phyloP scores from a whole-genome alignment of 2,329 filamentous ascomycete genomes.

The Calonectria fujianensis region DNA sequence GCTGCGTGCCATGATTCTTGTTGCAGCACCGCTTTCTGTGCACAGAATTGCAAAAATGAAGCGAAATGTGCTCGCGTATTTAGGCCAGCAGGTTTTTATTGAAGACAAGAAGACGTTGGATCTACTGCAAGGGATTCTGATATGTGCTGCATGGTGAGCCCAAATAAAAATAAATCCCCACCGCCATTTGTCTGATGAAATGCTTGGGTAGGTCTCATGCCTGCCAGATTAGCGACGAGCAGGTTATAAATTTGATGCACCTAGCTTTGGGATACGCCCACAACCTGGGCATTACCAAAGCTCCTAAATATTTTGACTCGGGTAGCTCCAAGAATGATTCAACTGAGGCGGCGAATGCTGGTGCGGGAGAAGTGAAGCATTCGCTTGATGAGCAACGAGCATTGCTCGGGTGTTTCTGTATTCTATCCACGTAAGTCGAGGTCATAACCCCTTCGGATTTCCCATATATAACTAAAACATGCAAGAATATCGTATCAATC shows the following conservation, averaged over 20 bases:
- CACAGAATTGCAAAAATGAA: conserved; percentile 62
- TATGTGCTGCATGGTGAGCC: conserved; percentile 67
- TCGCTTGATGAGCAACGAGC: conserved; percentile 62
- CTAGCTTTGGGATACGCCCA: conserved; percentile 65
- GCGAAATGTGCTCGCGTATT: conserved; percentile 64
- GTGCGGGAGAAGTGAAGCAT: conserved; percentile 49
- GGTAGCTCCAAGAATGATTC: conserved; percentile 36
- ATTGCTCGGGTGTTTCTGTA: conserved; percentile 63
- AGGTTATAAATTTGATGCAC: conserved; percentile 62
- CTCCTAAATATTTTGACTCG: conserved; percentile 39
- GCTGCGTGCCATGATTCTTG: conserved; percentile 63
- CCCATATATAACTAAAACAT: conserved; percentile 9
- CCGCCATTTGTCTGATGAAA: background rate
- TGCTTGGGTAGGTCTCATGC: conserved; percentile 57
- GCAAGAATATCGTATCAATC: conserved; percentile 62
- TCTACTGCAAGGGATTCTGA: conserved; percentile 67
- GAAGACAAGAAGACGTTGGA: conserved; percentile 65
- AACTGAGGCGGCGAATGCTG: conserved; percentile 44
- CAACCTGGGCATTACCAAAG: conserved; percentile 60
- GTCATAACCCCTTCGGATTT: background rate
- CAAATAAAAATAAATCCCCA: too few species aligned
- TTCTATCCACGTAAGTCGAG: conserved; percentile 61
- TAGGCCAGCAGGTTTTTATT: conserved; percentile 65
- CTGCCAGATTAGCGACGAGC: conserved; percentile 59
- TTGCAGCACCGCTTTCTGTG: conserved; percentile 56